Evolutionary conservation across 2,329 filamentous ascomycete species (phyloP).

Genomic region (Alternaria panax): DNA sequence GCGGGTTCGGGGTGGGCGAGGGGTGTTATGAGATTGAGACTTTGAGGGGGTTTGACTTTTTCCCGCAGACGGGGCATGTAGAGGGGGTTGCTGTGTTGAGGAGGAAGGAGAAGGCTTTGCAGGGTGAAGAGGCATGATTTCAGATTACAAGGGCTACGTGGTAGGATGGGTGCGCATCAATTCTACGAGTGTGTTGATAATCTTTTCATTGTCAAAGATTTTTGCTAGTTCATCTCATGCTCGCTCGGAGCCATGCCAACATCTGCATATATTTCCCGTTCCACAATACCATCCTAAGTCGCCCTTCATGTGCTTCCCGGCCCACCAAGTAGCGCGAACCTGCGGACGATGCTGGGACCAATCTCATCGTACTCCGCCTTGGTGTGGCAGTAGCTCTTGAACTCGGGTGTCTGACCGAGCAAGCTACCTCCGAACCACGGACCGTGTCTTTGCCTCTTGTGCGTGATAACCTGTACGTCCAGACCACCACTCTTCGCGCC

Average conservation of each 20-base stretch:
- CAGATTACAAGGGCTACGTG: too few species aligned
- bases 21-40: constrained; percentile 83
- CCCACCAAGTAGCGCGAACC: constrained; percentile 91
- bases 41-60: constrained; percentile 93
- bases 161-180: neutral
- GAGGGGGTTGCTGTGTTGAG: constrained; percentile 69
- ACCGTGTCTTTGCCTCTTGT: constrained; percentile 96
- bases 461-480: constrained; percentile 95
- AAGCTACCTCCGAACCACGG: constrained; percentile 98
- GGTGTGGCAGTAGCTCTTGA: constrained; percentile 96
- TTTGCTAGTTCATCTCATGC: constrained; percentile 24
- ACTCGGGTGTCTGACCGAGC: constrained; percentile 96
- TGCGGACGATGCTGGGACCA: constrained; percentile 91
- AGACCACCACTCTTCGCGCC: constrained; percentile 92
- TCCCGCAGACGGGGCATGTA: constrained; percentile 81
- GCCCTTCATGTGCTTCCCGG: constrained; percentile 75
- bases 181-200: constrained; percentile 3
- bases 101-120: constrained; percentile 38
- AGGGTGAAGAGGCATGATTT: constrained; percentile 1
- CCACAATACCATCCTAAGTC: neutral
- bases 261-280: constrained; percentile 2
- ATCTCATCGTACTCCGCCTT: constrained; percentile 82
- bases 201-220: constrained; percentile 23
- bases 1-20: constrained; percentile 46
- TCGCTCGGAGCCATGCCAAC: constrained; percentile 21